Percentiles rank a stretch among this genome's conserved stretches.
Evolutionary conservation across 2,329 filamentous ascomycete genomes (phyloP).

Genomic region (Cryphonectria parasitica): DNA sequence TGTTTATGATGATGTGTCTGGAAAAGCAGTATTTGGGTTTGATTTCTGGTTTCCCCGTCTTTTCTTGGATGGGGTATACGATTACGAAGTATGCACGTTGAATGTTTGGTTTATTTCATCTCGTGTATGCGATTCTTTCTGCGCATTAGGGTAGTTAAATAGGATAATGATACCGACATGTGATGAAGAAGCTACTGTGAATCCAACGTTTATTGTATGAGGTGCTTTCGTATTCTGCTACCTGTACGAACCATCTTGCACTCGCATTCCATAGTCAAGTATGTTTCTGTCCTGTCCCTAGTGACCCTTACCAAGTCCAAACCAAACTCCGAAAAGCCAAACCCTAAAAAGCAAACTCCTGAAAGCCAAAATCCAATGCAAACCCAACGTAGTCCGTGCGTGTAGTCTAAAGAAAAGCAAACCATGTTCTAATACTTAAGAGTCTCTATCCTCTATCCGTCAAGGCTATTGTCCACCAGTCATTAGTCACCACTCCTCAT

Average conservation of each 20-base stretch:
- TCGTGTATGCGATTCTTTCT: not conserved
- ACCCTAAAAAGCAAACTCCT: not conserved
- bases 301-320: no score
- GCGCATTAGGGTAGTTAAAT: not conserved
- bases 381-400: no score
- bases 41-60: not conserved
- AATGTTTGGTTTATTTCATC: not conserved
- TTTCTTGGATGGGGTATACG: not conserved
- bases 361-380: not conserved
- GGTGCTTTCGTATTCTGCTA: not conserved
- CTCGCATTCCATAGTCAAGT: no score
- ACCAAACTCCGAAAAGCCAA: no score
- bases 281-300: no score
- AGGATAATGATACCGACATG: not conserved
- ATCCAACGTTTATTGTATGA: not conserved
- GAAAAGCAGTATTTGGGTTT: slow-evolving; percentile 3
- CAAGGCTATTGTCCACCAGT: not conserved
- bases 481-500: not conserved
- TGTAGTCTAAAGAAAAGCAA: not conserved
- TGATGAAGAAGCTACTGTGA: not conserved
- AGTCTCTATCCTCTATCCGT: not conserved
- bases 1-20: not conserved
- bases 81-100: slow-evolving; percentile 12
- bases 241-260: no score
- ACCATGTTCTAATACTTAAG: not conserved